phyloP scores from a whole-genome alignment of 2,329 filamentous ascomycete genomes.

The Xylariomycetidae sp. region DNA sequence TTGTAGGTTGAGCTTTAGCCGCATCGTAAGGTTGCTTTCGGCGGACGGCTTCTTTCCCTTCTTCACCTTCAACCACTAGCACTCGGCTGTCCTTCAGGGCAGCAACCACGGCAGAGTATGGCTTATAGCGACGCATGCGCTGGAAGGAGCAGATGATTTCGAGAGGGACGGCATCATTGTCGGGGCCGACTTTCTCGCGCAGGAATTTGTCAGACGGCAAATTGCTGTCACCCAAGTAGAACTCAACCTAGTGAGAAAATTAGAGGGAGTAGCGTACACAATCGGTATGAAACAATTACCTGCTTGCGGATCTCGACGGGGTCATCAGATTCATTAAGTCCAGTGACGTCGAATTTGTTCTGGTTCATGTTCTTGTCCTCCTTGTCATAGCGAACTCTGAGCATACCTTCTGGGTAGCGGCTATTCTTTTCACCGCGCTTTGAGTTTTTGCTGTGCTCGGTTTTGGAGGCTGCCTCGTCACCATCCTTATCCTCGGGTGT shows the following conservation, averaged over 20 bases:
- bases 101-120: conserved; percentile 75
- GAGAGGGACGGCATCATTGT: conserved; percentile 78
- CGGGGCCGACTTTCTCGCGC: conserved; percentile 69
- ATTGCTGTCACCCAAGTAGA: conserved; percentile 50
- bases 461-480: conserved; percentile 16
- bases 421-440: conserved; percentile 5
- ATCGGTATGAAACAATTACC: conserved; percentile 40
- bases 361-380: conserved; percentile 45
- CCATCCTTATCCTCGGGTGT: conserved; percentile 4
- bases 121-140: conserved; percentile 93
- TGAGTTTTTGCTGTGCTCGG: not conserved
- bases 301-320: conserved; percentile 78
- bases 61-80: conserved; percentile 69
- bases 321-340: conserved; percentile 67
- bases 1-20: conserved; percentile 53
- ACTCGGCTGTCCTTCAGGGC: conserved; percentile 74
- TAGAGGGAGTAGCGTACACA: conserved; percentile 3
- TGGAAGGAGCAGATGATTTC: conserved; percentile 81
- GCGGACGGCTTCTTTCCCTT: conserved; percentile 66
- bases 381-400: conserved; percentile 40
- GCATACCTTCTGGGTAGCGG: conserved; percentile 27
- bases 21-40: conserved; percentile 70
- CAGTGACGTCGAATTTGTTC: conserved; percentile 66
- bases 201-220: conserved; percentile 84
- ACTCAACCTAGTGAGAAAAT: conserved; percentile 37